phyloP scores from a whole-genome alignment of 805 yeast genomes.

The Sugiyamaella americana region DNA sequence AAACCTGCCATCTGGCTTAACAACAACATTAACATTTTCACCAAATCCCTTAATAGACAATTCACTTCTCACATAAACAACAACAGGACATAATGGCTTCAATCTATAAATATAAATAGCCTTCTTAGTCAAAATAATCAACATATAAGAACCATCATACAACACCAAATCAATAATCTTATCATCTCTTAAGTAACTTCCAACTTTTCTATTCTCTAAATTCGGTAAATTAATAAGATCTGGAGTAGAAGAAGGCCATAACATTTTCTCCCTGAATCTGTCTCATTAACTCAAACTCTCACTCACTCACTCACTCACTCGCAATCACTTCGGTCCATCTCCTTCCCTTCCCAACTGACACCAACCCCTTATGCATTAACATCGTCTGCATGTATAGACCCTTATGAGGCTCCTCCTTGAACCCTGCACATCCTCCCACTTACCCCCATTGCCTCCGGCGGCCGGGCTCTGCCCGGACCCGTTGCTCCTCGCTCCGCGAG shows the following conservation, averaged over 20 bases:
- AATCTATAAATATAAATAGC: slow-evolving; percentile 37
- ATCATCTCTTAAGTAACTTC: background rate
- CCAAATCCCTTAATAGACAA: slow-evolving; percentile 46
- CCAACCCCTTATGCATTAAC: too few relatives aligned
- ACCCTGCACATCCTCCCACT: too few relatives aligned
- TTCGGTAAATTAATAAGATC: background rate
- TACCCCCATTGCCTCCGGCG: too few relatives aligned
- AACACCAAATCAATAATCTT: slow-evolving; percentile 29
- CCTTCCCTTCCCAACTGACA: too few relatives aligned
- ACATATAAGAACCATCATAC: slow-evolving; percentile 28
- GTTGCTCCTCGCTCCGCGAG: too few relatives aligned
- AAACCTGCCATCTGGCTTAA: slow-evolving; percentile 41
- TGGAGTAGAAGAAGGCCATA: background rate
- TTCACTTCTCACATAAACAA: slow-evolving; percentile 41
- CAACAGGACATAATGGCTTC: slow-evolving; percentile 42
- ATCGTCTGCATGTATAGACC: too few relatives aligned
- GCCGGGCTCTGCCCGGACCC: too few relatives aligned
- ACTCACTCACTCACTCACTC: too few relatives aligned
- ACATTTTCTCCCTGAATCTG: too few relatives aligned
- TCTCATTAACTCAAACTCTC: too few relatives aligned
- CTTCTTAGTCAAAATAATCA: slow-evolving; percentile 34
- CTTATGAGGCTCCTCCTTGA: too few relatives aligned
- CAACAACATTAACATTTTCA: slow-evolving; percentile 34
- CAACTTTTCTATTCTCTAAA: background rate
- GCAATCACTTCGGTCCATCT: too few relatives aligned